Percentiles rank a stretch among this genome's conserved stretches.
These are phyloP conservation scores for Golubevia sp. DNA, from an alignment of 1,284 basidiomycete genomes.

Conservation along the genomic window DNA sequence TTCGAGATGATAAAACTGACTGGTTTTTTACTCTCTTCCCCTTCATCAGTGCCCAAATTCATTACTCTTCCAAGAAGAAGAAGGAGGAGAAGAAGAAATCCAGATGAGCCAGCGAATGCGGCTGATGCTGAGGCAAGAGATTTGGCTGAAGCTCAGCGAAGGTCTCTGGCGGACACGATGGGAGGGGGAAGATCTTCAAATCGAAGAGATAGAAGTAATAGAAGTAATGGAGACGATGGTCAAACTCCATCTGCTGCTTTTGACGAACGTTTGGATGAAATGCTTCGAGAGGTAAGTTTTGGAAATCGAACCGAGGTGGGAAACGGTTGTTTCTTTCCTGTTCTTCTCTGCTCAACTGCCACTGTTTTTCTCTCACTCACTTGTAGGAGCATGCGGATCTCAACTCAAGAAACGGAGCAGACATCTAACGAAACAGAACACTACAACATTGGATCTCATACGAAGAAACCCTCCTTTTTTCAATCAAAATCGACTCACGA, in stretches of 20 bases:
- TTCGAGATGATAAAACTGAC: background rate
- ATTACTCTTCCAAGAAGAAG: constrained; percentile 55
- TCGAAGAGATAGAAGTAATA: background rate
- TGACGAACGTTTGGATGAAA: background rate
- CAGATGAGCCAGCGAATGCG: constrained; percentile 14
- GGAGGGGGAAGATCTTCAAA: background rate
- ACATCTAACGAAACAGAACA: no score
- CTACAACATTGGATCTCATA: no score
- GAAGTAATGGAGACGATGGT: background rate
- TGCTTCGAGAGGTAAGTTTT: background rate
- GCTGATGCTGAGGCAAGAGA: constrained; percentile 38
- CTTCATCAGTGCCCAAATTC: constrained; percentile 50
- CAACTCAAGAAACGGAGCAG: no score
- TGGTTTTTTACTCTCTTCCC: background rate
- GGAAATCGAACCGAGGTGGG: background rate
- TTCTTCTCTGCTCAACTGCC: no score
- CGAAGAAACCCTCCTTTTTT: no score
- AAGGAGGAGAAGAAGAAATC: constrained; percentile 31
- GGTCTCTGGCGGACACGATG: constrained; percentile 31
- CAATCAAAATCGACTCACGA: no score
- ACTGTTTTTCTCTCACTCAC: no score
- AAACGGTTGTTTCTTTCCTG: no score
- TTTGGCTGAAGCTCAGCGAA: constrained; percentile 44
- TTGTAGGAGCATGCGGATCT: no score
- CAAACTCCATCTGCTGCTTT: background rate